Conservation (phyloP, 208 protist species). For the Paratrypanosoma confusum region DNA sequence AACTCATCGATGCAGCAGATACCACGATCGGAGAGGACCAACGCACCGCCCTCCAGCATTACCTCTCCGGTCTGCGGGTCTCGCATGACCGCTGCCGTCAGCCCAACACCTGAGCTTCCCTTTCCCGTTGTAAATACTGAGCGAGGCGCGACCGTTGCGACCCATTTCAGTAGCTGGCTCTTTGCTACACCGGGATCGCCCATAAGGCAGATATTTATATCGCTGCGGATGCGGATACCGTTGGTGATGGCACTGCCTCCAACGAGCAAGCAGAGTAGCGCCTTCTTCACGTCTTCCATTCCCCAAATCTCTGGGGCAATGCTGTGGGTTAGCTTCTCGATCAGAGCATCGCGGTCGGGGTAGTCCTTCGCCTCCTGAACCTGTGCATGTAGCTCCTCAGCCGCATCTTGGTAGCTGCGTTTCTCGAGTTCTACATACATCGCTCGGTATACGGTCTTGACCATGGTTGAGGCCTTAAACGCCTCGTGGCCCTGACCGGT, state of each 20-base stretch:
- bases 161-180: conserved; percentile 97
- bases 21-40: conserved; percentile 96
- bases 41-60: conserved; percentile 92
- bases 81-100: conserved; percentile 97
- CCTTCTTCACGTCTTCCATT: conserved; percentile 98
- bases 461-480: conserved; percentile 77
- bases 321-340: conserved; percentile 94
- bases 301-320: conserved; percentile 97
- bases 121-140: conserved; percentile 98
- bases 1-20: conserved; percentile 99
- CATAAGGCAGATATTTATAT: conserved; percentile 98
- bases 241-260: conserved; percentile 97
- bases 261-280: conserved; percentile 96
- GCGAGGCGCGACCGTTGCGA: conserved; percentile 94
- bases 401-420: conserved; percentile 74
- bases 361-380: conserved; percentile 64
- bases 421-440: conserved; percentile 73
- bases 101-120: conserved; percentile 96
- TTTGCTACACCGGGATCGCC: conserved; percentile 99
- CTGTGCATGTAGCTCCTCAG: conserved; percentile 49
- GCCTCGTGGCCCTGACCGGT: conserved; percentile 72
- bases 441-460: conserved; percentile 70
- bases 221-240: conserved; percentile 89
- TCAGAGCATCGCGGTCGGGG: conserved; percentile 72
- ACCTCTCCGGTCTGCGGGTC: conserved; percentile 95